Evolutionary conservation across 768 basidiomycete genomes (phyloP).

Genomic region (Xanthoconium stramineum): DNA sequence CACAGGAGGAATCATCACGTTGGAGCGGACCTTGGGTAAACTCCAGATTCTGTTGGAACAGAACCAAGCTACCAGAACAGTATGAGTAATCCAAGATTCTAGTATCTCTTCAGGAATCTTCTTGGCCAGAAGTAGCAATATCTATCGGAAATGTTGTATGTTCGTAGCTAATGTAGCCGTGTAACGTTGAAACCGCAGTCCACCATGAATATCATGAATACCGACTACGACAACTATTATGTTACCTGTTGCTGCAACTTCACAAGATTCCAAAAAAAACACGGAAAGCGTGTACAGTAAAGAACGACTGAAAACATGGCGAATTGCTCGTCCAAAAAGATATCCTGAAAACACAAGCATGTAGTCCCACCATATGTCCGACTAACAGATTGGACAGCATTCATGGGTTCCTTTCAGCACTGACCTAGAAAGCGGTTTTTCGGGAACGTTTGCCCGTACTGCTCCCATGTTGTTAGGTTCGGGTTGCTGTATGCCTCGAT

Average conservation of each 20-base stretch:
- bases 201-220: background rate
- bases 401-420: conserved; percentile 40
- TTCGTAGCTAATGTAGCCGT: conserved; percentile 22
- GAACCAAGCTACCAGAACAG: conserved; percentile 11
- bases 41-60: conserved; percentile 46
- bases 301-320: conserved; percentile 20
- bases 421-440: conserved; percentile 60
- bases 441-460: conserved; percentile 62
- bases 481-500: conserved; percentile 78
- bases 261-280: background rate
- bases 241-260: conserved; percentile 4
- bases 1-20: conserved; percentile 72
- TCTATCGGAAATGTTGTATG: conserved; percentile 29
- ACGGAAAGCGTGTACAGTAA: conserved; percentile 15
- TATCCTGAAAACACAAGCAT: conserved; percentile 11
- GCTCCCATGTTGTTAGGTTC: conserved; percentile 74
- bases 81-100: conserved; percentile 10
- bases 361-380: conserved; percentile 6
- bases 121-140: conserved; percentile 22
- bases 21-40: conserved; percentile 71
- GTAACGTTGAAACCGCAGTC: conserved; percentile 3
- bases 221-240: conserved; percentile 2
- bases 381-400: conserved; percentile 3
- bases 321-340: conserved; percentile 11
- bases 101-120: conserved; percentile 13